Evolutionary conservation across 805 yeast species (phyloP), one percentile per base, ranked within the genome.

Genomic region (Clavispora fructus): DNA sequence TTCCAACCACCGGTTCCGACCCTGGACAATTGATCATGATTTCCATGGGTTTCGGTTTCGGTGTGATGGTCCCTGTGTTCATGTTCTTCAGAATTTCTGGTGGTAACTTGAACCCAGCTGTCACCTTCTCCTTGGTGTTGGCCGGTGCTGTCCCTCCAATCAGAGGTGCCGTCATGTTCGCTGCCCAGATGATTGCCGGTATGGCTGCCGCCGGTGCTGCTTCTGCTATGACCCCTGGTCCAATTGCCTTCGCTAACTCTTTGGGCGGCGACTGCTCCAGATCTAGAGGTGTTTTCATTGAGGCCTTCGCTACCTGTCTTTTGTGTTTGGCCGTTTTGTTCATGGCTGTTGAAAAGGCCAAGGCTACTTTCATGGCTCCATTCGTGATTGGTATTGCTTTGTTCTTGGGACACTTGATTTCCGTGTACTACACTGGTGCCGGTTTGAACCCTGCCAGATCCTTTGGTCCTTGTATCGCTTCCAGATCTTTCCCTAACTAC

Each of bases 121-220:
- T 88, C 37, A 83, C 95, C 19, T 72, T 87, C 35, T 71, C 90
- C 27, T 71, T 88, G 61, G 76, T 81, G n/a, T 68, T 85, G 39
- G 83, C 87, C 17, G 77, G 86, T 52, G 92, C 88, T 45, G 75
- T 85, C 49, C 77, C 88, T 37, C 88, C 90, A 46, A 50, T 84
- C 29, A 80, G 94, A 65, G 91, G 85, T 55, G 64, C 72, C 19
- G 63, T 85, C 46, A 80, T 84, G 82, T 67, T 79, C 66, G 40
- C 83, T 45, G 55, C 91, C 35, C 95, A 88, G 71, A 63, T 87
- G 60, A 67, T 87, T 63, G 95, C 86, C 43, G 95, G 95, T 67
- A 84, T 88, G 83, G 89, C 89, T 58, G 96, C 96, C 46, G 95
- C 92, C 46, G 95, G 88, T 65, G 92, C 89, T 39, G 95, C 89